Percentiles rank a stretch among this genome's conserved stretches.
Conservation (phyloP, 768 basidiomycete genomes). For the Steccherinum ochraceum region DNA sequence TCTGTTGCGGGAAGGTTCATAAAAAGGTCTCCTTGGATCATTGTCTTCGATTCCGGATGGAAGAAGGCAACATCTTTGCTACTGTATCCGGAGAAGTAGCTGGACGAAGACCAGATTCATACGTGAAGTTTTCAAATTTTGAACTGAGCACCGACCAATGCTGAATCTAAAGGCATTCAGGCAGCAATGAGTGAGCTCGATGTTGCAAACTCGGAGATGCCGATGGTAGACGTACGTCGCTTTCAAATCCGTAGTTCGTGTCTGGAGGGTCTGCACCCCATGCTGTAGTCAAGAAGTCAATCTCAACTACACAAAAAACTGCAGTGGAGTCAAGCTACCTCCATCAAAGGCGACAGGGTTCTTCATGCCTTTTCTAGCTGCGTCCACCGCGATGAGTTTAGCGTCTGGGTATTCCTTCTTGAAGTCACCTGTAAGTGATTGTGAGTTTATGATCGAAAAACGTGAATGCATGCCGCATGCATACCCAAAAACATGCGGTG, state of each 20-base stretch:
- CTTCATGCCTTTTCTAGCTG: conserved; percentile 39
- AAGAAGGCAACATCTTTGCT: conserved; percentile 85
- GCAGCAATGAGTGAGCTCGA: neutral
- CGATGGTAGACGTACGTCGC: conserved; percentile 38
- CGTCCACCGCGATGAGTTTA: conserved; percentile 64
- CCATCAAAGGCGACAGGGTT: conserved; percentile 56
- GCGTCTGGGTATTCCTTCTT: conserved; percentile 67
- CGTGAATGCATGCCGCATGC: neutral
- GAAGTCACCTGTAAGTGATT: conserved; percentile 39
- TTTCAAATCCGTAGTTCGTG: conserved; percentile 74
- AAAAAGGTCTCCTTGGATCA: conserved; percentile 78
- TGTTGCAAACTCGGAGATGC: neutral
- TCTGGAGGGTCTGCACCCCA: conserved; percentile 30
- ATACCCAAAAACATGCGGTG: conserved; percentile 56
- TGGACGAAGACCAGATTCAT: conserved; percentile 21
- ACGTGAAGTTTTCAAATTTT: too few species aligned
- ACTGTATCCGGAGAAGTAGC: conserved; percentile 63
- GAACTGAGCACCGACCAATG: neutral
- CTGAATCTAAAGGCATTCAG: neutral
- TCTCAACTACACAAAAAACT: neutral
- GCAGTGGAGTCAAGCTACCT: conserved; percentile 27
- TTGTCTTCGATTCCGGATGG: conserved; percentile 60
- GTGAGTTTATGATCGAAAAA: neutral
- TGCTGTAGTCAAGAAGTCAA: conserved; percentile 12
- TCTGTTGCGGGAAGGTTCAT: conserved; percentile 78